Evolutionary conservation across 2,329 filamentous ascomycete genomes (phyloP).

Genomic region (Fusarium robinianum): DNA sequence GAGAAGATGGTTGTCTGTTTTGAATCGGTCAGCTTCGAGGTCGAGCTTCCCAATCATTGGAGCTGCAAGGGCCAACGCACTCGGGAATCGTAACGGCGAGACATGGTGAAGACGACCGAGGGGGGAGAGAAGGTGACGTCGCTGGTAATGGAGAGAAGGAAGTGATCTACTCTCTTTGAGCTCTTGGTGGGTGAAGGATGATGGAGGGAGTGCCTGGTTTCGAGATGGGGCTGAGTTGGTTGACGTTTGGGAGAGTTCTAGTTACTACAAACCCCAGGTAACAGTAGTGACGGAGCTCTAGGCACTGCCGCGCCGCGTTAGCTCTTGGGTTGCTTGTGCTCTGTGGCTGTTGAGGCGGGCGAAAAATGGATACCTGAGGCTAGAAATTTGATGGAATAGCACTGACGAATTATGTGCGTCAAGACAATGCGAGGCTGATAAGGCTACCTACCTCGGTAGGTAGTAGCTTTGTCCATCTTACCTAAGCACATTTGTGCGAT

Average conservation of each 20-base stretch:
- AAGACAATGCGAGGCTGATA: conserved; percentile 23
- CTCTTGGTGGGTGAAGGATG: conserved; percentile 9
- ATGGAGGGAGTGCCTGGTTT: conserved; percentile 23
- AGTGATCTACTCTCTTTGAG: conserved; percentile 1
- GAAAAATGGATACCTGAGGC: conserved; percentile 32
- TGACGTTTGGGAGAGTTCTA: conserved; percentile 28
- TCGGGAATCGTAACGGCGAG: conserved; percentile 95
- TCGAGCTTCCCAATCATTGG: conserved; percentile 23
- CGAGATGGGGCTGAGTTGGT: conserved; percentile 27
- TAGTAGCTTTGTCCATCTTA: too few relatives aligned
- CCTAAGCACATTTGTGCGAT: too few relatives aligned
- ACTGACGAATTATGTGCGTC: conserved; percentile 11
- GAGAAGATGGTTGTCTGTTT: conserved; percentile 99
- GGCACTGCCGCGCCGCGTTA: conserved; percentile 49
- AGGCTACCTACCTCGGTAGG: too few relatives aligned
- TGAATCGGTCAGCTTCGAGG: conserved; percentile 31
- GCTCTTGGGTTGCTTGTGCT: conserved; percentile 33
- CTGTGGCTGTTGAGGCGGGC: conserved; percentile 20
- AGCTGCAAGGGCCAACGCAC: conserved; percentile 59
- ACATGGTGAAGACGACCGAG: conserved; percentile 64
- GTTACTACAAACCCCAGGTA: conserved; percentile 23
- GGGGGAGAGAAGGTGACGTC: conserved; percentile 8
- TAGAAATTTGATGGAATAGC: neutral
- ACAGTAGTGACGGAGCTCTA: conserved; percentile 47
- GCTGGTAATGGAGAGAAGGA: neutral